Evolutionary conservation across 805 yeast species (phyloP).

Genomic region (Candida coquimbonensis): DNA sequence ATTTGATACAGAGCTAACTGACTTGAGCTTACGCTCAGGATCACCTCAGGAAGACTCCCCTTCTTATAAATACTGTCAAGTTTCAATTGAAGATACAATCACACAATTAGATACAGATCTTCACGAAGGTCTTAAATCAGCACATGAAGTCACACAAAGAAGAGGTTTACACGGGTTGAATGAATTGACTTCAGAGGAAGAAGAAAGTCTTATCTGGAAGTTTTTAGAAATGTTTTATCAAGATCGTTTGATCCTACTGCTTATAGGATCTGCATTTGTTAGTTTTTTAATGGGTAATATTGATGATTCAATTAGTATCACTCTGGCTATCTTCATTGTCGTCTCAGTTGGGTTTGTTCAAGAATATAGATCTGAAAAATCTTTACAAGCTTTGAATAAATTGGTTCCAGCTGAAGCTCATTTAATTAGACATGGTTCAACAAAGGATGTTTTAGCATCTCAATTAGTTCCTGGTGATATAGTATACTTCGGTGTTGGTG

Average conservation of each 20-base stretch:
- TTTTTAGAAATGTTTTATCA: conserved; percentile 78
- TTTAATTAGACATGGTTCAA: conserved; percentile 72
- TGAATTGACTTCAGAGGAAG: conserved; percentile 71
- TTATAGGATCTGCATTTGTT: conserved; percentile 84
- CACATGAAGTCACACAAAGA: conserved; percentile 66
- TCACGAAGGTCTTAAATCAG: conserved; percentile 52
- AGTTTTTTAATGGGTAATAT: conserved; percentile 91
- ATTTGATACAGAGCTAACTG: conserved; percentile 21
- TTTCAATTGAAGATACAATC: conserved; percentile 60
- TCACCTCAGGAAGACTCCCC: conserved; percentile 39
- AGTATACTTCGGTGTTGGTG: conserved; percentile 86
- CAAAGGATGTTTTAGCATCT: conserved; percentile 79
- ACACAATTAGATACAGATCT: conserved; percentile 55
- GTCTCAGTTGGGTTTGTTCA: conserved; percentile 97
- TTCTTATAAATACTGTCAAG: conserved; percentile 56
- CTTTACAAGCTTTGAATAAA: conserved; percentile 85
- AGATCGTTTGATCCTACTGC: conserved; percentile 82
- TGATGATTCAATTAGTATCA: conserved; percentile 92
- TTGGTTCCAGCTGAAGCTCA: conserved; percentile 97
- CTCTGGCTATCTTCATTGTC: conserved; percentile 86
- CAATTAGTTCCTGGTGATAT: conserved; percentile 93
- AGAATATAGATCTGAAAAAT: conserved; percentile 92
- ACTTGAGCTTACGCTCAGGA: conserved; percentile 17
- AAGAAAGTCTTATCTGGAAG: conserved; percentile 61
- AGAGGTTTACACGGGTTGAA: conserved; percentile 74